phyloP scores from a whole-genome alignment of 1,284 basidiomycete species.

The Jaminaea rosea region DNA sequence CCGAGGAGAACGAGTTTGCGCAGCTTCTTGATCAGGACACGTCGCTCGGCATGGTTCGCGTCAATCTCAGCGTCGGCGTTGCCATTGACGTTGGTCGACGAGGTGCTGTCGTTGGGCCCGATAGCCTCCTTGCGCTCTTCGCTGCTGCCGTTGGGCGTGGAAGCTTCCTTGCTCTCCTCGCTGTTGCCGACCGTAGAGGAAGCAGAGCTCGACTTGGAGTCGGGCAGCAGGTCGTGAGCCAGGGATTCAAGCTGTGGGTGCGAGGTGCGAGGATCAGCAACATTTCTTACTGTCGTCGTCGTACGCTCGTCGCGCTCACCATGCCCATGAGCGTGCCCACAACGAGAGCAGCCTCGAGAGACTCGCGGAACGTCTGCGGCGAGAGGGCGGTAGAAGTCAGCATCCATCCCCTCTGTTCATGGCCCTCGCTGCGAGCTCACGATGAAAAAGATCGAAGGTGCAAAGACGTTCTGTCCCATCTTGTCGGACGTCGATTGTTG shows the following conservation, averaged over 20 bases:
- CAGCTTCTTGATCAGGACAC: slow-evolving; percentile 17
- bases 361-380: slow-evolving; percentile 27
- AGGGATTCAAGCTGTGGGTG: background rate
- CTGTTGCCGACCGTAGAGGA: too few species aligned
- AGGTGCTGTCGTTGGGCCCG: too few species aligned
- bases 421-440: background rate
- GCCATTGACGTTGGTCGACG: background rate
- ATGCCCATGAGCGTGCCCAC: slow-evolving; percentile 42
- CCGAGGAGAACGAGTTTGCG: slow-evolving; percentile 28
- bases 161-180: too few species aligned
- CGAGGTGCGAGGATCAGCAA: too few species aligned
- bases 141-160: too few species aligned
- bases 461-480: slow-evolving; percentile 41
- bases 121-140: too few species aligned
- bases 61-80: background rate
- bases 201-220: too few species aligned
- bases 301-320: too few species aligned
- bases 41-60: slow-evolving; percentile 1
- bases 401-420: too few species aligned
- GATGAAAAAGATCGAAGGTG: slow-evolving; percentile 45
- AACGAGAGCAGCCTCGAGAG: slow-evolving; percentile 41
- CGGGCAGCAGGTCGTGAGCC: background rate
- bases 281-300: too few species aligned
- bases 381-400: too few species aligned
- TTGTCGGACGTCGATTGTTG: background rate